Conservation (phyloP, 2,329 filamentous ascomycete genomes). For the Stemphylium beticola region DNA sequence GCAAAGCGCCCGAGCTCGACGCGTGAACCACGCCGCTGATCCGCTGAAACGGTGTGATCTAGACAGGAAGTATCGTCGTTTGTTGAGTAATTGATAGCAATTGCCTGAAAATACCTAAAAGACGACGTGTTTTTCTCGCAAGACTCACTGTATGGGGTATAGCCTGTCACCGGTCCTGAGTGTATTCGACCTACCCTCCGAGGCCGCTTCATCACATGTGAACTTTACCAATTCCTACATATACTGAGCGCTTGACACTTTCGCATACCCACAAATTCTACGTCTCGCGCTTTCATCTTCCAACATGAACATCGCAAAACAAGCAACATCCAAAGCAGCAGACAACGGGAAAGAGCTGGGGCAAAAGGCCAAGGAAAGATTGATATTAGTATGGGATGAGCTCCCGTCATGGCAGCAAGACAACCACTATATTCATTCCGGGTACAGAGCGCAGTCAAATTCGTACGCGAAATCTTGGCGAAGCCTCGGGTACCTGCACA, state of each 20-base stretch:
- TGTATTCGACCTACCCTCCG: not conserved
- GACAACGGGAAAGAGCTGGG: constrained; percentile 33
- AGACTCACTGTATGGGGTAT: constrained; percentile 9
- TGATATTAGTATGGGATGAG: constrained; percentile 56
- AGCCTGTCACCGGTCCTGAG: constrained; percentile 1
- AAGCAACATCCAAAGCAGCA: constrained; percentile 20
- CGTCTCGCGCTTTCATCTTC: not conserved
- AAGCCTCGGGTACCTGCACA: constrained; percentile 69
- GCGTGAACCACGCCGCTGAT: not conserved
- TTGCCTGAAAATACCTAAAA: not conserved
- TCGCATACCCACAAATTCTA: not conserved
- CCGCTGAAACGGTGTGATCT: not conserved
- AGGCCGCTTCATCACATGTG: constrained; percentile 4
- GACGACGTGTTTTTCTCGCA: constrained; percentile 11
- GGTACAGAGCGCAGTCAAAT: constrained; percentile 68
- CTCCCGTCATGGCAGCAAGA: constrained; percentile 59
- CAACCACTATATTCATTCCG: constrained; percentile 71
- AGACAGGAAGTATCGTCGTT: not conserved
- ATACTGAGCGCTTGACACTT: not conserved
- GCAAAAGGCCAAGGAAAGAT: constrained; percentile 53
- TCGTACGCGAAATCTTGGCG: constrained; percentile 65
- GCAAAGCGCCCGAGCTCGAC: constrained; percentile 16
- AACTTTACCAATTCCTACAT: not conserved
- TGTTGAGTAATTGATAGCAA: not conserved
- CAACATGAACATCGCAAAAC: constrained; percentile 33